Conservation (phyloP, 345 rosid genomes). For the Excoecaria agallocha region DNA sequence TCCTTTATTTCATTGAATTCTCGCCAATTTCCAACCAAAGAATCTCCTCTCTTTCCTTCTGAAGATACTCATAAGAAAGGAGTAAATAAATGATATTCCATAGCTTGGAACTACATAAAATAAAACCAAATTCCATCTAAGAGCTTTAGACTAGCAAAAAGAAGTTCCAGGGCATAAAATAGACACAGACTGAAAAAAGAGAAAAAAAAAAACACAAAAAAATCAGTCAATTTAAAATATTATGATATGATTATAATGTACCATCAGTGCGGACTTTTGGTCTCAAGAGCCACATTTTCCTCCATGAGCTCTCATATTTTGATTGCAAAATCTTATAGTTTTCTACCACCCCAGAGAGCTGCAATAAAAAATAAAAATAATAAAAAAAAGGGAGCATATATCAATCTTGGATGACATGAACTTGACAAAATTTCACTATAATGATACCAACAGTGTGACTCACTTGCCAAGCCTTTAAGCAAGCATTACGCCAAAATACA, state of each 20-base stretch:
- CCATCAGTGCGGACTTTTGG: slow-evolving; percentile 96
- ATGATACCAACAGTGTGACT: neutral
- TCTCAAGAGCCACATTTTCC: slow-evolving; percentile 96
- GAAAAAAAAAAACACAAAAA: neutral
- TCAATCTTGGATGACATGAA: slow-evolving; percentile 8
- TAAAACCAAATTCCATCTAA: neutral
- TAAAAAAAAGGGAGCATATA: slow-evolving; percentile 1
- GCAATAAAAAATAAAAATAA: slow-evolving; percentile 9
- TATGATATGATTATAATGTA: slow-evolving; percentile 24
- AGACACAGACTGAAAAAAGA: neutral
- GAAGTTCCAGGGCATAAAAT: neutral
- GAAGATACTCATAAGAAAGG: neutral
- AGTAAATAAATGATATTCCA: neutral
- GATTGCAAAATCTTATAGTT: slow-evolving; percentile 79
- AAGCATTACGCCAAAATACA: slow-evolving; percentile 81
- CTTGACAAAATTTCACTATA: neutral
- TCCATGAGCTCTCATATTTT: slow-evolving; percentile 85
- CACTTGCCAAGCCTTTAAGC: slow-evolving; percentile 96
- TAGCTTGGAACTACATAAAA: neutral
- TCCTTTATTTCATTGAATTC: neutral
- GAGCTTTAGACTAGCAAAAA: neutral
- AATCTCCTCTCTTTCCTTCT: too few species aligned
- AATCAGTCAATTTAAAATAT: neutral
- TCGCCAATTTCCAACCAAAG: neutral
- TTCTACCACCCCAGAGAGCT: slow-evolving; percentile 75